Evolutionary conservation across 352 stramenopile genomes (phyloP).

Genomic region (Phytopythium oedochilum): DNA sequence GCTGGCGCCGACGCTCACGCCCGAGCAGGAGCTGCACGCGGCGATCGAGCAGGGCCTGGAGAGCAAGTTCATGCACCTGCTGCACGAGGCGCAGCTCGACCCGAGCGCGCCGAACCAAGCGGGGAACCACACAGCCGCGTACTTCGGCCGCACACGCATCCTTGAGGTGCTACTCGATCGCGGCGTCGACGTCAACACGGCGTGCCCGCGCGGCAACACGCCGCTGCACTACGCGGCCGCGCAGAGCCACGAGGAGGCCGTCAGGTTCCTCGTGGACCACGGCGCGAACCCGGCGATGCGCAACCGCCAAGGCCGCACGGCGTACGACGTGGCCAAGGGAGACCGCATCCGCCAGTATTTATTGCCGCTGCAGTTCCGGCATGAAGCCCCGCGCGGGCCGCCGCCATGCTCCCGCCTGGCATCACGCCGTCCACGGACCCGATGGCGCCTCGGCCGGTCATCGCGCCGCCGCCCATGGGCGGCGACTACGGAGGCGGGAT

Average conservation of each 20-base stretch:
- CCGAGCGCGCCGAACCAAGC: conserved; percentile 64
- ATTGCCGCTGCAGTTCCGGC: conserved; percentile 83
- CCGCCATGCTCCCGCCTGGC: conserved; percentile 59
- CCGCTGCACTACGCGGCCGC: conserved; percentile 80
- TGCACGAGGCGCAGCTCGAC: conserved; percentile 70
- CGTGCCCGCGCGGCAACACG: conserved; percentile 69
- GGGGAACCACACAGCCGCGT: conserved; percentile 82
- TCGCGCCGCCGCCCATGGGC: conserved; percentile 56
- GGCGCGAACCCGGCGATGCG: conserved; percentile 75
- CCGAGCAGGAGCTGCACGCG: conserved; percentile 81
- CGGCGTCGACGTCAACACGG: conserved; percentile 65
- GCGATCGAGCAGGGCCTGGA: conserved; percentile 69
- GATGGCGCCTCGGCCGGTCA: conserved; percentile 49
- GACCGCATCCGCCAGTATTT: conserved; percentile 84
- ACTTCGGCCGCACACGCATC: conserved; percentile 71
- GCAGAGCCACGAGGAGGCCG: conserved; percentile 67
- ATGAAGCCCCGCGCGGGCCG: conserved; percentile 65
- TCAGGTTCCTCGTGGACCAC: conserved; percentile 66
- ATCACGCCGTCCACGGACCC: conserved; percentile 73
- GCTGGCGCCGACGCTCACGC: conserved; percentile 79
- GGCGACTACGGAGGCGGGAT: conserved; percentile 40
- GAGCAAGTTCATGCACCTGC: conserved; percentile 65
- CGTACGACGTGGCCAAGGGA: conserved; percentile 83
- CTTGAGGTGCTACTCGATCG: conserved; percentile 67
- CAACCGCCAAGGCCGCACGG: conserved; percentile 73